A percentile compares a stretch with the other conserved stretches of the same genome.
phyloP scores from a whole-genome alignment of 1,139 yeast genomes.

The Geotrichum europaeum region DNA sequence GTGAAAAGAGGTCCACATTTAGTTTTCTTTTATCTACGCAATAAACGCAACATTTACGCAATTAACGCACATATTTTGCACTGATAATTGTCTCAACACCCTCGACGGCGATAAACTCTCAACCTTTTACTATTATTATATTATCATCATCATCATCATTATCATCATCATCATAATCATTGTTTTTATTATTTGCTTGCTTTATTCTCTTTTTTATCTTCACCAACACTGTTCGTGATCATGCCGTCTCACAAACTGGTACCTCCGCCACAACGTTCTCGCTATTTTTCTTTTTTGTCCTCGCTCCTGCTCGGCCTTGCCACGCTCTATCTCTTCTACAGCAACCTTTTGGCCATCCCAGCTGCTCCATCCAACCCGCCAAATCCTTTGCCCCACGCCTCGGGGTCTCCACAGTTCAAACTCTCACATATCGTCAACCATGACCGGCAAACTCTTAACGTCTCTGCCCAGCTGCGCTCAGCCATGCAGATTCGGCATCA shows the following conservation, averaged over 20 bases:
- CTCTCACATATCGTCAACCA: constrained; percentile 3
- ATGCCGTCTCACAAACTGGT: not conserved
- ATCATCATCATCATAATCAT: not conserved
- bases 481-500: not conserved
- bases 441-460: constrained; percentile 3
- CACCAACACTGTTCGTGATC: not conserved
- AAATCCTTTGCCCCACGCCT: not conserved
- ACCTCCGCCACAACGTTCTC: not conserved
- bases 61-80: not conserved
- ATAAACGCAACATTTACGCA: not conserved
- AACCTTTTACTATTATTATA: not conserved
- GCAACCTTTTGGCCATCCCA: not conserved
- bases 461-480: not conserved
- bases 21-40: not conserved
- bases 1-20: too few species aligned
- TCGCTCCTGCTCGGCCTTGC: not conserved
- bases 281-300: not conserved
- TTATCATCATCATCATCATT: not conserved
- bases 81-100: not conserved
- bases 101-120: not conserved
- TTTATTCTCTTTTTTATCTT: not conserved
- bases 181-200: not conserved
- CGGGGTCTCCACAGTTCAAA: not conserved
- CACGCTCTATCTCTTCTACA: not conserved
- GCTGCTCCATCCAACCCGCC: not conserved